Percentiles rank a stretch among this genome's conserved stretches.
Evolutionary conservation across 2,329 filamentous ascomycete genomes (phyloP).

Genomic region (Colletotrichum navitas): DNA sequence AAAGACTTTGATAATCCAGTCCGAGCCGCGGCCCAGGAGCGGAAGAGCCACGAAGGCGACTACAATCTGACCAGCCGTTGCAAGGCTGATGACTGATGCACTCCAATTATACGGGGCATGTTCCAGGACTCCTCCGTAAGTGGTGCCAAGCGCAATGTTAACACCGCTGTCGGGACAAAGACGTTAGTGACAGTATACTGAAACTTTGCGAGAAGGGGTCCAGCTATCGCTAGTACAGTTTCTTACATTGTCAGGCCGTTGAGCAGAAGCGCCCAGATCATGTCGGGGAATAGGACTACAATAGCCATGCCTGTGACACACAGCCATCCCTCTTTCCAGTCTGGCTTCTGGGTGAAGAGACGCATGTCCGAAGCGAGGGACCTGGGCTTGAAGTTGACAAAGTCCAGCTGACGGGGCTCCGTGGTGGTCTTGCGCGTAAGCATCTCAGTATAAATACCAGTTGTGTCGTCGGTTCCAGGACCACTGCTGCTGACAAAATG

Average conservation of each 20-base stretch:
- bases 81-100: constrained; percentile 51
- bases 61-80: constrained; percentile 56
- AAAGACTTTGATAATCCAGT: constrained; percentile 52
- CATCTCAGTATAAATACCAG: constrained; percentile 39
- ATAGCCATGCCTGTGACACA: constrained; percentile 48
- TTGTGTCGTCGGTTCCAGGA: constrained; percentile 42
- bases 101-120: constrained; percentile 54
- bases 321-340: constrained; percentile 51
- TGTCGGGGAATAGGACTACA: constrained; percentile 55
- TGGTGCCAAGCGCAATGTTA: constrained; percentile 58
- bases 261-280: constrained; percentile 56
- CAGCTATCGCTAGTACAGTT: not conserved
- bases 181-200: constrained; percentile 44
- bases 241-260: constrained; percentile 46
- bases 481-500: constrained; percentile 39
- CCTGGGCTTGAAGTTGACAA: constrained; percentile 51
- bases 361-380: constrained; percentile 53
- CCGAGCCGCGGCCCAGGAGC: constrained; percentile 54
- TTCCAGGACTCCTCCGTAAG: constrained; percentile 54
- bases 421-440: constrained; percentile 30
- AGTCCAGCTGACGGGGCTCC: constrained; percentile 49
- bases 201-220: constrained; percentile 6
- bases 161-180: constrained; percentile 51
- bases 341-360: constrained; percentile 54
- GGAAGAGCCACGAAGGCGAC: constrained; percentile 54